Evolutionary conservation across 768 basidiomycete species (phyloP).

Genomic region (Tylopilus sp.): DNA sequence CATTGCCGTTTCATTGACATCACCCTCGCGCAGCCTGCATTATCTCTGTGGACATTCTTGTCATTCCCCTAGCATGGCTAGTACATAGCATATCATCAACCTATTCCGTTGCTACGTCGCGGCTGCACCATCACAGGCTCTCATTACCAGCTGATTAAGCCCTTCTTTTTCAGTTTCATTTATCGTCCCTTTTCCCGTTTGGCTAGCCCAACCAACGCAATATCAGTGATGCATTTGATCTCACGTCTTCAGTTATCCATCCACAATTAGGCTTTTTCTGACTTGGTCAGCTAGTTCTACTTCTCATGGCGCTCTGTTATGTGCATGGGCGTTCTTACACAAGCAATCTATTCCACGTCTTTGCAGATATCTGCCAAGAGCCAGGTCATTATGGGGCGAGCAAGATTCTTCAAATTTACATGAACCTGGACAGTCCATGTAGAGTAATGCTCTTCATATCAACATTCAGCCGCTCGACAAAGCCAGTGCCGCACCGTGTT

Average conservation of each 20-base stretch:
- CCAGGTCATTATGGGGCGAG: too few species aligned
- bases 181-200: too few species aligned
- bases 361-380: neutral
- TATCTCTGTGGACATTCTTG: constrained; percentile 31
- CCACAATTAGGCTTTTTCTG: too few species aligned
- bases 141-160: neutral
- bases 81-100: constrained; percentile 28
- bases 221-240: neutral
- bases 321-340: neutral
- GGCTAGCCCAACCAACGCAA: neutral
- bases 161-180: neutral
- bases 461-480: neutral
- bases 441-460: neutral
- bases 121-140: neutral
- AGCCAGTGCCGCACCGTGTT: neutral
- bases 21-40: constrained; percentile 20
- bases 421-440: too few species aligned
- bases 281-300: neutral
- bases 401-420: neutral
- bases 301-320: neutral
- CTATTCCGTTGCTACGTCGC: constrained; percentile 15
- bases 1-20: neutral
- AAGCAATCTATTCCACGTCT: neutral
- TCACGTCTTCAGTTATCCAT: neutral
- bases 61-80: constrained; percentile 22